Base-by-base conservation (phyloP, 495 filamentous ascomycete genomes). In the Aspergillus hancockii region DNA sequence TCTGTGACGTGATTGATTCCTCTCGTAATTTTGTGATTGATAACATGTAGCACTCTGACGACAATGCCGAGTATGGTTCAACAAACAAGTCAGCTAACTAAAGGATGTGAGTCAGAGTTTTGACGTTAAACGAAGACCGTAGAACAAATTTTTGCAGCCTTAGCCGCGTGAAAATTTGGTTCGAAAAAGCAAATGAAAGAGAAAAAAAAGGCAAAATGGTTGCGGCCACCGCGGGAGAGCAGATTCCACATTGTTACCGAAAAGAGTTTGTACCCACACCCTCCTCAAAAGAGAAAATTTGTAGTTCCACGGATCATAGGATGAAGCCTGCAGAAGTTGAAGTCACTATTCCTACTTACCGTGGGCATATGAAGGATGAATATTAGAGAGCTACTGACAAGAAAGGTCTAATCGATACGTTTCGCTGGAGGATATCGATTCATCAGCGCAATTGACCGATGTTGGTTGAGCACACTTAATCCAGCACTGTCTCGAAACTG, bases 161-260 rank as follows among this genome's bases (percentile, higher is more conserved):
- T 3, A 28, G 25, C 25, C 25, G 25, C 25, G 25, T 28, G 25
- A 7, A 28, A 28, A 7, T 3, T 28, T 28, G 7, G n/a, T n/a
- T n/a, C 25, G 25, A 28, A 28, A 28, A 28, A 28, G 3, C 25
- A n/a, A n/a, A n/a, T 32, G 31, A 32, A 32, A 32, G 10, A 32
- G 5, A 41, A 54, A 25, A 16, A 23, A 40, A 6, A 19, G 36
- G 22, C 45, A 49, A 38, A 21, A 18, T 22, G n/a, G 3, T 46
- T 18, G 58, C 52, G 58, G 31, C 30, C 40, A 60, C 49, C 58
- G 52, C 52, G 58, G 52, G 52, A 32, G 32, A 32, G 47, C 36
- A 47, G 22, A 53, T 38, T 38, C 38, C 51, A 41, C 34, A 38
- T 22, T 32, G 21, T n/a, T 36, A 9, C 21, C 50, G 18, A 36